Evolutionary conservation across 148 eudicot species (phyloP), one percentile per base, ranked within the genome.

Genomic region (Oxyria digyna): DNA sequence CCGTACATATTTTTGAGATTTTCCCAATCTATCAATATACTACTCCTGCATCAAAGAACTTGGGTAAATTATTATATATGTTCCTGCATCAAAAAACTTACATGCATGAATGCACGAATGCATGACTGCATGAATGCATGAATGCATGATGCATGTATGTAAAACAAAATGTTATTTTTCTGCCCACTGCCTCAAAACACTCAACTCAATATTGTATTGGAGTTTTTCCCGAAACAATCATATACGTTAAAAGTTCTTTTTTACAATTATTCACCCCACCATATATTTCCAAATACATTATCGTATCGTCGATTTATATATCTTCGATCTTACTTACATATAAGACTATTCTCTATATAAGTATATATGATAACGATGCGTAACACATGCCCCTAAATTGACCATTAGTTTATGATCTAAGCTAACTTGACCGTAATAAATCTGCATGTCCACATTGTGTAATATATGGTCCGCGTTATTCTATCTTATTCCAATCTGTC

Each of bases 161-260:
- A 50, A 50, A 50, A 50, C 57, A 50, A 54, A 23, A 24, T 24
- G 0, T 54, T 11, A 54, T 54, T 15, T 23, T 24, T 23, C 15
- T 8, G 8, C 32, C 62, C 32, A 54, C 59, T 4, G 6, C 3
- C 4, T 38, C 41, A 21, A 18, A 3, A 21, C 62, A 11, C 52
- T 9, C 14, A 54, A 54, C 15, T 23, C 62, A 54, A 54, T 5
- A 20, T 43, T 43, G 48, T 43, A 21, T 49, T 49, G 27, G 27
- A 49, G 6, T 49, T 49, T 49, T 26, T 55, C 7, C 62, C 62
- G 62, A 24, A 55, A 55, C 62, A 55, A 55, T 55, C 62, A 55
- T 13, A 1, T 1, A n/a, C 52, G 24, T 52, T 9, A 52, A 55
- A 55, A 55, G 62, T 26, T 55, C 32, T 55, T 55, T 54, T 55